These are phyloP conservation scores for Hibiscus tridactylites DNA, from an alignment of 345 rosid species.

Conservation along the genomic window DNA sequence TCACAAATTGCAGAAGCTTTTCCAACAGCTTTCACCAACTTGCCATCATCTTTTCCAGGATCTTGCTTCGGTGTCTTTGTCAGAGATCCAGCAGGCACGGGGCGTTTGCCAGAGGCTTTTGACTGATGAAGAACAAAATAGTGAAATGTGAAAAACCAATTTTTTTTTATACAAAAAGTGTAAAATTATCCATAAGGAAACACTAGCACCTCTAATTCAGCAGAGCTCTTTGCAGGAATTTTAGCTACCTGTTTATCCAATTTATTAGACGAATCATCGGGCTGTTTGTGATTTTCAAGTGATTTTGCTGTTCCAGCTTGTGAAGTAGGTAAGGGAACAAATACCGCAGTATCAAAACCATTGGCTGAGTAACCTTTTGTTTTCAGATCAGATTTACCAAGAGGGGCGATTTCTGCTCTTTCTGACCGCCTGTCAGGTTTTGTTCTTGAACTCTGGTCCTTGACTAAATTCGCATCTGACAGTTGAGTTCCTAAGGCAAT, in stretches of 20 bases:
- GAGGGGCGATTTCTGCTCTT: constrained; percentile 36
- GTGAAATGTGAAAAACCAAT: constrained; percentile 5
- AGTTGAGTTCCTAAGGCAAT: constrained; percentile 31
- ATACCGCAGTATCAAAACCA: constrained; percentile 45
- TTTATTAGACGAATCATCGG: constrained; percentile 40
- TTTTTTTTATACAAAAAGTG: neutral
- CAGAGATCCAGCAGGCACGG: constrained; percentile 35
- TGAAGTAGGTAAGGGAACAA: constrained; percentile 20
- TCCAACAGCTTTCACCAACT: constrained; percentile 54
- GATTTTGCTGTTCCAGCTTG: constrained; percentile 32
- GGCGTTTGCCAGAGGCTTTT: constrained; percentile 51
- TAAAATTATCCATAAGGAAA: neutral
- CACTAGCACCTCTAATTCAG: constrained; percentile 61
- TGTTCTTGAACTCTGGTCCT: constrained; percentile 54
- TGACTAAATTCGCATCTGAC: constrained; percentile 48
- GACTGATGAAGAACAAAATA: constrained; percentile 32
- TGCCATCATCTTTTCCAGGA: constrained; percentile 53
- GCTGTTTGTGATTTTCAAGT: constrained; percentile 46
- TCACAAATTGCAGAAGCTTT: constrained; percentile 34
- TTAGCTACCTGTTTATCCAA: constrained; percentile 44
- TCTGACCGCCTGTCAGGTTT: constrained; percentile 73
- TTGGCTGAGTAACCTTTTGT: constrained; percentile 40
- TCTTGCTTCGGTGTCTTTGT: constrained; percentile 58
- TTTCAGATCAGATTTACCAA: constrained; percentile 54
- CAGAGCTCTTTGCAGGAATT: constrained; percentile 38